Evolutionary conservation across 2,329 filamentous ascomycete species (phyloP), one percentile per base, ranked within the genome.

Genomic region (Drechslerella stenobrocha): DNA sequence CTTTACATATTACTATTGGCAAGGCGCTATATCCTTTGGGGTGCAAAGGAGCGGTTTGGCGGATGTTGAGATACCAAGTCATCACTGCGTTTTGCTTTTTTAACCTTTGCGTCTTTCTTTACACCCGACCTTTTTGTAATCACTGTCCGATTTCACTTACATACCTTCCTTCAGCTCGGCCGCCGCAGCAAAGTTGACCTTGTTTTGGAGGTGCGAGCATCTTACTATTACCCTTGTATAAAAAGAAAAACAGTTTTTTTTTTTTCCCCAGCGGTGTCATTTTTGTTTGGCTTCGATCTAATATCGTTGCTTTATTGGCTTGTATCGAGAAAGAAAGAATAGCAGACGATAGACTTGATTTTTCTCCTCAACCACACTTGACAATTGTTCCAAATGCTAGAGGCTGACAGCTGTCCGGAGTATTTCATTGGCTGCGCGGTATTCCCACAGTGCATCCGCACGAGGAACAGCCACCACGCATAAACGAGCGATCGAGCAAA

Each of bases 171-270:
- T 42, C 37, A 42, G 37, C 37, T 42, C 9, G 37, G 37, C 37
- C 37, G 18, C 37, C 37, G 37, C n/a, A n/a, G n/a, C 37, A n/a
- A 13, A 42, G 37, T 42, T 20, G 37, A 42, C 37, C 37, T 42
- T 20, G 37, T 42, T 11, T 42, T 42, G 37, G 37, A 42, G 37
- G 37, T 42, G 37, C 37, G 37, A 18, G 37, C 37, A 37, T 37
- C 7, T n/a, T 42, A 20, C 22, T 20, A 20, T 20, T 42, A 42
- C 15, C 37, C 37, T 30, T 42, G 37, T 42, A 42, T 42, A 42
- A 42, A 42, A 42, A 42, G 37, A 42, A 42, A 42, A 42, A 42
- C 37, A 42, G 22, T 20, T 42, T 42, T 18, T 18, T 42, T n/a
- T n/a, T n/a, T n/a, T n/a, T n/a, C n/a, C n/a, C n/a, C 9, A 42